Conservation (phyloP, 495 filamentous ascomycete species). For the Xylaria palmicola region DNA sequence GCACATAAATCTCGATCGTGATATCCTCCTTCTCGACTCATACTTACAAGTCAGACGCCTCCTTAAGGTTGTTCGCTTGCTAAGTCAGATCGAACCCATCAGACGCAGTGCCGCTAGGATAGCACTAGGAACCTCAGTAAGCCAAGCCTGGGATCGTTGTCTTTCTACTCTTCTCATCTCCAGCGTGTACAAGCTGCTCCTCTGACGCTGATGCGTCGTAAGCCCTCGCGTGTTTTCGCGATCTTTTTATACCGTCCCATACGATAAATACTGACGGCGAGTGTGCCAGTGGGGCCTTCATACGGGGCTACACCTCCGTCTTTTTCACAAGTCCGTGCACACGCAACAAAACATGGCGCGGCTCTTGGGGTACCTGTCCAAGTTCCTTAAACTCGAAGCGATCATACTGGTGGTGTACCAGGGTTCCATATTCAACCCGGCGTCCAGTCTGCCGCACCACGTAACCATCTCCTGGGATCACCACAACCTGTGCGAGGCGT, state of each 20-base stretch:
- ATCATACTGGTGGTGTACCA: conserved; percentile 49
- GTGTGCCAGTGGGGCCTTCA: conserved; percentile 39
- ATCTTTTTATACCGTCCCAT: neutral
- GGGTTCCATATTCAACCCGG: conserved; percentile 47
- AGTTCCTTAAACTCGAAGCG: conserved; percentile 41
- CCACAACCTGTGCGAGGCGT: conserved; percentile 44
- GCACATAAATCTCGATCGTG: conserved; percentile 45
- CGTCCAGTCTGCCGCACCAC: conserved; percentile 28
- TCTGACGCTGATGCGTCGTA: neutral
- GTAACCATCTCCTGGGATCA: conserved; percentile 22
- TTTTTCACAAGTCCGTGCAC: conserved; percentile 42
- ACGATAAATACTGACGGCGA: neutral
- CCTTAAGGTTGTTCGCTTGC: conserved; percentile 46
- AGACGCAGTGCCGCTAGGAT: conserved; percentile 43
- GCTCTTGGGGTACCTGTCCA: conserved; percentile 42
- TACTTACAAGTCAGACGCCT: conserved; percentile 50
- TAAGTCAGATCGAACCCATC: conserved; percentile 47
- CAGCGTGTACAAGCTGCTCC: neutral
- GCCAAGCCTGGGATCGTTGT: neutral
- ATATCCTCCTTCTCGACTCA: conserved; percentile 50
- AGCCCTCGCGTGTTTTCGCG: neutral
- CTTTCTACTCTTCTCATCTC: neutral
- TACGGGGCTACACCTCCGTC: conserved; percentile 45
- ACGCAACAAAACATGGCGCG: conserved; percentile 50
- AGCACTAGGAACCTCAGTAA: conserved; percentile 43